Evolutionary conservation across 2,329 filamentous ascomycete species (phyloP), one percentile per base, ranked within the genome.

Genomic region (Trichoderma atrobrunneum): DNA sequence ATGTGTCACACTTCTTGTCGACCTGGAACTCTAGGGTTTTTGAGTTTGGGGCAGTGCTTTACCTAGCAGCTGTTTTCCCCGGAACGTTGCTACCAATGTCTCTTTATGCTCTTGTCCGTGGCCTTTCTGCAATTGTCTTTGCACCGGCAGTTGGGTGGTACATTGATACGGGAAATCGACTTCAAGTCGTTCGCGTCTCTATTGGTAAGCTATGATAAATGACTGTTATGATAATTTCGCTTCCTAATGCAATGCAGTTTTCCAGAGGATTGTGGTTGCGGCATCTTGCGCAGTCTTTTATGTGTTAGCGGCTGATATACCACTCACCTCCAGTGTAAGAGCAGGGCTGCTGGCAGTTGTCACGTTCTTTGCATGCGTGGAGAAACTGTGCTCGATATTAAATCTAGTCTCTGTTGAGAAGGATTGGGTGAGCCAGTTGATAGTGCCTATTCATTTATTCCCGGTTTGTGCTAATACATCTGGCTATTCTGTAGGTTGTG

Each of bases 351-450:
- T 72, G 12, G 66, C 34, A 10, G 10, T 71, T 2, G 54, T 63
- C 10, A 67, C 68, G 0, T 21, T 88, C 0, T 80, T 93, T 59
- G 90, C 90, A 0, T 92, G 91, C 71, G 76, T 91, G 1, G 92
- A 94, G 80, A 94, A 94, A 78, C 79, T 93, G 10, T 85, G 84
- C 16, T 85, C 89, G 1, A 85, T 90, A 7, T 85, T 89, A 78
- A 94, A 93, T 77, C 84, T 88, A 0, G 87, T 94, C 1, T 84
- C 92, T 0, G 86, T 94, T 0, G 92, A 94, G 78, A 84, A 89
- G 76, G 92, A 94, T 76, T 93, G 92, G 91, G 85, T 89, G 74
- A 51, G 71, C 21, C 4, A 57, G n/a, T 12, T 10, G 12, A 10
- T 21, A 24, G 3, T 28, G 24, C 6, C 16, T 21, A 12, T 36